Evolutionary conservation across 768 basidiomycete species (phyloP).

Genomic region (Boletus speciosus): DNA sequence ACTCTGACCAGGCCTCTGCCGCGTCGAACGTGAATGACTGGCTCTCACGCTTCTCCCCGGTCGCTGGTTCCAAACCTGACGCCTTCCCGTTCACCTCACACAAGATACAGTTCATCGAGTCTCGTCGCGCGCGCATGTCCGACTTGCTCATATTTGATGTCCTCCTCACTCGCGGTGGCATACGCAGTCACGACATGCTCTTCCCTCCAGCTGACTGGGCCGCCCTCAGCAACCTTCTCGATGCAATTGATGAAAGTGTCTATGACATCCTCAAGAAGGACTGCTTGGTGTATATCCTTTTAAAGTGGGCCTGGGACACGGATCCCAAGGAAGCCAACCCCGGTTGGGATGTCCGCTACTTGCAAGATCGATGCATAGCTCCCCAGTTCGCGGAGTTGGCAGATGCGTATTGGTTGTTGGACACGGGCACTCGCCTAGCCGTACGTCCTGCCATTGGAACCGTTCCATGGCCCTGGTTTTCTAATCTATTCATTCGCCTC

Average conservation of each 20-base stretch:
- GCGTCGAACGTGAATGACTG: constrained; percentile 22
- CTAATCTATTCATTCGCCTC: background rate
- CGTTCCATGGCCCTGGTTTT: background rate
- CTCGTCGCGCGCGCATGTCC: constrained; percentile 56
- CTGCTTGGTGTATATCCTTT: constrained; percentile 73
- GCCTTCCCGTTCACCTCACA: constrained; percentile 60
- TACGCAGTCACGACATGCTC: constrained; percentile 54
- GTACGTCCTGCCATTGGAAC: constrained; percentile 41
- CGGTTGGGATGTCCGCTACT: constrained; percentile 38
- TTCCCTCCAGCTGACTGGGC: constrained; percentile 65
- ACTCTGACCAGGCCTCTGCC: background rate
- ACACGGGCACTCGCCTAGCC: constrained; percentile 59
- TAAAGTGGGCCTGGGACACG: constrained; percentile 75
- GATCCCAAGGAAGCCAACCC: constrained; percentile 48
- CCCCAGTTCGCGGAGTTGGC: constrained; percentile 72
- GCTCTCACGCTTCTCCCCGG: constrained; percentile 47
- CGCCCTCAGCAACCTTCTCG: constrained; percentile 54
- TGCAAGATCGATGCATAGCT: constrained; percentile 57
- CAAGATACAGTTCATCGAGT: constrained; percentile 54
- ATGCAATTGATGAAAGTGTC: constrained; percentile 53
- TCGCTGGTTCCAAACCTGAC: constrained; percentile 20
- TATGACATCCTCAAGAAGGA: constrained; percentile 81
- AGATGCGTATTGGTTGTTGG: constrained; percentile 85
- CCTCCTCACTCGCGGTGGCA: constrained; percentile 61
- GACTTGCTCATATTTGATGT: constrained; percentile 73